These are phyloP conservation scores for Vitis vinifera DNA, from an alignment of 164 flowering plant species.

Conservation along the genomic window ASM3070453v1 NC_081815.1:7102001-7102500, in stretches of 20 bases:
- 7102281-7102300: conserved; percentile 53
- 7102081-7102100: conserved; percentile 80
- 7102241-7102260: conserved; percentile 81
- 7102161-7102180: conserved; percentile 77
- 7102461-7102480: conserved; percentile 95
- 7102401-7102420: conserved; percentile 93
- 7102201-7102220: conserved; percentile 76
- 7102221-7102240: conserved; percentile 69
- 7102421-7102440: conserved; percentile 90
- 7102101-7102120: conserved; percentile 95
- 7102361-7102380: conserved; percentile 88
- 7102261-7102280: conserved; percentile 91
- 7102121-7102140: conserved; percentile 97
- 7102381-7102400: conserved; percentile 86
- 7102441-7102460: conserved; percentile 87
- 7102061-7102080: conserved; percentile 98
- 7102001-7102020: conserved; percentile 97
- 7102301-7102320: background rate
- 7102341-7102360: background rate
- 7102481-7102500: conserved; percentile 75
- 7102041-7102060: conserved; percentile 99
- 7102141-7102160: conserved; percentile 95
- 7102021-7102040: conserved; percentile 95
- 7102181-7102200: conserved; percentile 78
- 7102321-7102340: too few relatives aligned